A percentile compares a stretch with the other conserved stretches of the same genome.
Evolutionary conservation across 345 rosid genomes (phyloP).

Genomic region (Arabis hirsuta): DNA sequence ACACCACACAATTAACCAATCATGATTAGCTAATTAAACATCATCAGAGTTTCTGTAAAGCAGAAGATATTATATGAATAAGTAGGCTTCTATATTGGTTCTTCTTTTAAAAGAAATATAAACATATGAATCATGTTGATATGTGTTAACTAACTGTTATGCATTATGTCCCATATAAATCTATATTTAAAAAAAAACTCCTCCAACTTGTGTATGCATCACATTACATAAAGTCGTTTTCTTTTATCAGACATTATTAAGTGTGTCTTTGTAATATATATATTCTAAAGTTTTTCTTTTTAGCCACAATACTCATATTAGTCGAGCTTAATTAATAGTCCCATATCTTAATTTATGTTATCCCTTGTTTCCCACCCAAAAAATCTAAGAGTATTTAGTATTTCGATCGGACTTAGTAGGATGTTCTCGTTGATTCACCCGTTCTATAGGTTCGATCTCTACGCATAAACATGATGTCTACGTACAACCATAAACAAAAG

Average conservation of each 20-base stretch:
- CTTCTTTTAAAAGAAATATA: constrained; percentile 28
- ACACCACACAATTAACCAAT: constrained; percentile 16
- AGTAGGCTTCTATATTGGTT: constrained; percentile 21
- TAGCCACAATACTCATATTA: constrained; percentile 45
- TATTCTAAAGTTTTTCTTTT: constrained; percentile 25
- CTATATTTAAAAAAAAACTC: not conserved
- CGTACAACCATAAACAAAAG: too few species aligned
- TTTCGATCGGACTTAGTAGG: too few species aligned
- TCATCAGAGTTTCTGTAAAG: constrained; percentile 31
- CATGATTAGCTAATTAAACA: constrained; percentile 24
- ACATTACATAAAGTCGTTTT: constrained; percentile 40
- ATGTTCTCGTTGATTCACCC: too few species aligned
- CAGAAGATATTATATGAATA: not conserved
- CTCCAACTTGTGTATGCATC: constrained; percentile 38
- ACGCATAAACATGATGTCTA: too few species aligned
- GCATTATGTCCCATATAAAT: constrained; percentile 42
- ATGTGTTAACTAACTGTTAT: constrained; percentile 40
- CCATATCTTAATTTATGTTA: constrained; percentile 35
- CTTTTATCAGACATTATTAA: constrained; percentile 40
- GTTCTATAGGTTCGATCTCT: too few species aligned
- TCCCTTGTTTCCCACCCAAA: constrained; percentile 34
- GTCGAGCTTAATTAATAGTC: constrained; percentile 42
- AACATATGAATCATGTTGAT: constrained; percentile 41
- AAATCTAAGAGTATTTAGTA: not conserved
- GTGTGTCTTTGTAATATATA: constrained; percentile 38